These are phyloP conservation scores for Linanthus parryae DNA, from an alignment of 148 eudicot genomes.

Conservation along the genomic window DNA sequence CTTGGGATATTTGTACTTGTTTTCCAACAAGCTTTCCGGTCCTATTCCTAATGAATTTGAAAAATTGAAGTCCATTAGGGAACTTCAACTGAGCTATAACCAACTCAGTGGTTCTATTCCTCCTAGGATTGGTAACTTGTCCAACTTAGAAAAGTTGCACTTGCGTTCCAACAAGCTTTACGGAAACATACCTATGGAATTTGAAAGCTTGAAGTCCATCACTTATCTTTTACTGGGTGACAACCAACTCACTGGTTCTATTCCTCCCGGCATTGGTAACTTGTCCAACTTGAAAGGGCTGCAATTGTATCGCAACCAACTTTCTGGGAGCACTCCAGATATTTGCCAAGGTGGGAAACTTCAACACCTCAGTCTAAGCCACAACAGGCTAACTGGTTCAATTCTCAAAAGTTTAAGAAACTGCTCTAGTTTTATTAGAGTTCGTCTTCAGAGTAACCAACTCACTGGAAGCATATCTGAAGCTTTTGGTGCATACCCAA, in stretches of 20 bases:
- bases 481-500: slow-evolving; percentile 19
- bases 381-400: slow-evolving; percentile 8
- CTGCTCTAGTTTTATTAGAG: slow-evolving; percentile 11
- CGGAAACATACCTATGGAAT: slow-evolving; percentile 9
- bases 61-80: neutral
- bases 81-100: neutral
- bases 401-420: slow-evolving; percentile 20
- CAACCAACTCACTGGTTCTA: neutral
- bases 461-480: slow-evolving; percentile 3
- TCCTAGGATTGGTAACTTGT: slow-evolving; percentile 2
- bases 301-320: neutral
- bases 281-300: slow-evolving; percentile 3
- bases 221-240: neutral
- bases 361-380: neutral
- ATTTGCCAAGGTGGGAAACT: slow-evolving; percentile 16
- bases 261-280: neutral
- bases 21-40: neutral
- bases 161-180: slow-evolving; percentile 3
- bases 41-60: neutral
- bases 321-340: neutral
- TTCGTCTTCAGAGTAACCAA: slow-evolving; percentile 10
- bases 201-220: slow-evolving; percentile 10
- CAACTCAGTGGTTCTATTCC: neutral
- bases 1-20: neutral
- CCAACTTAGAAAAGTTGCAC: neutral